Percentiles rank a stretch among this genome's conserved stretches.
Conservation (phyloP, 2,329 filamentous ascomycete species). For the Endoconidiophora laricicola region DNA sequence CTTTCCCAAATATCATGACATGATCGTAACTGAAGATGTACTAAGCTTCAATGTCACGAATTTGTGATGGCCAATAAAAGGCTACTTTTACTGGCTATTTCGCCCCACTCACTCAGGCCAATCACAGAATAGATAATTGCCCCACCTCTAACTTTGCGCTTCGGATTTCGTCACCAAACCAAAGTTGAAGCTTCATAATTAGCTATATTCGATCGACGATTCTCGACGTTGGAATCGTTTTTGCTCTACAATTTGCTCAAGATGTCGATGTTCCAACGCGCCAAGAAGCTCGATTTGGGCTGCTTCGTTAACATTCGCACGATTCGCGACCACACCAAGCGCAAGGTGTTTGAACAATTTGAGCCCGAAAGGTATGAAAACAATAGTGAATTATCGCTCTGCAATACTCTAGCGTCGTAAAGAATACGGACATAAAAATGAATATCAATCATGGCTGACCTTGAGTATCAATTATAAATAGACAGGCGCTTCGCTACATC, state of each 20-base stretch:
- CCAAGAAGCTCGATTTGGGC: slow-evolving; percentile 78
- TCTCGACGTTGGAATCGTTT: background rate
- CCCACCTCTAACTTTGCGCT: slow-evolving; percentile 5
- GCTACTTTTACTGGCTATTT: background rate
- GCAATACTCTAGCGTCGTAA: no score
- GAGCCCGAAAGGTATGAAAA: slow-evolving; percentile 66
- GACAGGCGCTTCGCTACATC: slow-evolving; percentile 85
- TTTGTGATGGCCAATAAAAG: background rate
- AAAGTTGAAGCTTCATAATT: background rate
- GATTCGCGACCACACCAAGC: slow-evolving; percentile 92
- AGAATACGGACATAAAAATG: no score
- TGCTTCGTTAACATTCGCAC: slow-evolving; percentile 74
- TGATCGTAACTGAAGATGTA: no score
- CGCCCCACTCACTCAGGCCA: background rate
- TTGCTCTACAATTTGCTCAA: slow-evolving; percentile 20
- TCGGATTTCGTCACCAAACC: background rate
- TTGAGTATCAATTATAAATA: slow-evolving; percentile 20
- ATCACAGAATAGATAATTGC: background rate
- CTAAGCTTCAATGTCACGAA: background rate
- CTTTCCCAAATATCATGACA: no score
- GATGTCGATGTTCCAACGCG: slow-evolving; percentile 65
- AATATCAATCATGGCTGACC: no score
- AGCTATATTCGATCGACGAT: background rate
- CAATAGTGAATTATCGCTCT: background rate
- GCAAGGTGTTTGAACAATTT: slow-evolving; percentile 72